Conservation (phyloP, 345 rosid species). For the Punica granatum region DNA sequence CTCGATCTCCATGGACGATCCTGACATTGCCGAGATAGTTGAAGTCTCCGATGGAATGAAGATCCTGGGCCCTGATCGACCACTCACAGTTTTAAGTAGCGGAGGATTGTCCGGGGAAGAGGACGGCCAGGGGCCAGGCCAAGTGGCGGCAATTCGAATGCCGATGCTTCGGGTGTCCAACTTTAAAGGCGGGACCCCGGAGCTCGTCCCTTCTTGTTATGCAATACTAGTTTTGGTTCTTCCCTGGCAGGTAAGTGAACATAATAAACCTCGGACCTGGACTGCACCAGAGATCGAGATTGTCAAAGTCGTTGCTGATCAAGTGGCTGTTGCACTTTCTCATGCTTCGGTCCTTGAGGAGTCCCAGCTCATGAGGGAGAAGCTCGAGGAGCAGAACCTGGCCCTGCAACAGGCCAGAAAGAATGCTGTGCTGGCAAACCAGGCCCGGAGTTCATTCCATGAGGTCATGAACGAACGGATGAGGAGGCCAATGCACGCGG, state of each 20-base stretch:
- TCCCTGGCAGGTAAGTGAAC: conserved; percentile 30
- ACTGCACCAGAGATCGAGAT: conserved; percentile 70
- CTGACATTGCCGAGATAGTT: conserved; percentile 47
- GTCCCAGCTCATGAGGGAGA: conserved; percentile 82
- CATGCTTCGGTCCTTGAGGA: conserved; percentile 92
- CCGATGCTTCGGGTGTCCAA: conserved; percentile 82
- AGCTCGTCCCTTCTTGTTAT: conserved; percentile 53
- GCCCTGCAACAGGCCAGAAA: conserved; percentile 56
- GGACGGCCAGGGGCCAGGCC: conserved; percentile 21
- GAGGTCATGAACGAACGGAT: conserved; percentile 87
- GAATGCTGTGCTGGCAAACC: conserved; percentile 78
- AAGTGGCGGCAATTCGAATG: conserved; percentile 85
- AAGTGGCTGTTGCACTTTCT: conserved; percentile 90
- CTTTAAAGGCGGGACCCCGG: conserved; percentile 81
- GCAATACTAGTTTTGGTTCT: conserved; percentile 78
- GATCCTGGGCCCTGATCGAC: conserved; percentile 44
- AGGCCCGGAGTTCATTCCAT: conserved; percentile 65
- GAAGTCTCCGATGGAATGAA: conserved; percentile 49
- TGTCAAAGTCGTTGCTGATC: conserved; percentile 85
- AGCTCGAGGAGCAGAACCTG: conserved; percentile 78
- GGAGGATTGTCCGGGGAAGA: conserved; percentile 35
- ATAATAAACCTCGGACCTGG: conserved; percentile 52
- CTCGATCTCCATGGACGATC: conserved; percentile 51
- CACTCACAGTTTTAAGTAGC: conserved; percentile 49
- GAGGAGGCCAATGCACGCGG: conserved; percentile 83